A percentile compares a stretch with the other conserved stretches of the same genome.
These are phyloP conservation scores for Rutstroemia sp. DNA, from an alignment of 2,329 filamentous ascomycete genomes.

Conservation along the genomic window DNA sequence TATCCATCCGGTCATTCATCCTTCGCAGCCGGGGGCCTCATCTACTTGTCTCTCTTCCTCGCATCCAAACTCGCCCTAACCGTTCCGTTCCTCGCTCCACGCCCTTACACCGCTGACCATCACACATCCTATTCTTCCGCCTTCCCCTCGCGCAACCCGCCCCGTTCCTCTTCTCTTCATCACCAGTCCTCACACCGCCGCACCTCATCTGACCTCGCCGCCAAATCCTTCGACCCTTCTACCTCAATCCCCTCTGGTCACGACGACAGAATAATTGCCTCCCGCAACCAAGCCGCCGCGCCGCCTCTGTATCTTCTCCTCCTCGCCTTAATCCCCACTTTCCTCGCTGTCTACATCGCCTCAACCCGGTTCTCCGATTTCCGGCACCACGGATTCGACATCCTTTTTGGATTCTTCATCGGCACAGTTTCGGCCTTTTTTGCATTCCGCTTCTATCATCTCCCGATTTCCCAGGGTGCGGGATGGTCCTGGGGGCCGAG, in stretches of 20 bases:
- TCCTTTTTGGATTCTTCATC: conserved; percentile 76
- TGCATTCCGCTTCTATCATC: conserved; percentile 78
- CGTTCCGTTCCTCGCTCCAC: conserved; percentile 57
- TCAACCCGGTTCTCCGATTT: conserved; percentile 82
- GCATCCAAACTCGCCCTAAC: conserved; percentile 74
- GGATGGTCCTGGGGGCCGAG: conserved; percentile 88
- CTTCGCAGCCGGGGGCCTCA: conserved; percentile 68
- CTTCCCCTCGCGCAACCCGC: conserved; percentile 56
- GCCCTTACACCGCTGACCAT: conserved; percentile 39
- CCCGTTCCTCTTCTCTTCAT: background rate
- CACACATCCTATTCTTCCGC: conserved; percentile 52
- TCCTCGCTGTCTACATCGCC: conserved; percentile 71
- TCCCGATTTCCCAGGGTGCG: conserved; percentile 68
- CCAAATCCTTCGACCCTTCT: background rate
- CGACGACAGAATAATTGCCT: conserved; percentile 35
- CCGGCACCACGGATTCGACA: conserved; percentile 88
- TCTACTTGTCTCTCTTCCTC: conserved; percentile 82
- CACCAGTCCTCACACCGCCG: background rate
- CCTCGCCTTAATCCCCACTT: conserved; percentile 63
- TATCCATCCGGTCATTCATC: conserved; percentile 75
- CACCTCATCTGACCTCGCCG: background rate
- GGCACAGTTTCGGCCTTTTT: conserved; percentile 65
- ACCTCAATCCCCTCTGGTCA: conserved; percentile 18
- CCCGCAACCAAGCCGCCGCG: conserved; percentile 68
- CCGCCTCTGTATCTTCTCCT: conserved; percentile 74